Evolutionary conservation across 164 flowering plant genomes (phyloP).

Genomic region (Litsea cubeba): DNA sequence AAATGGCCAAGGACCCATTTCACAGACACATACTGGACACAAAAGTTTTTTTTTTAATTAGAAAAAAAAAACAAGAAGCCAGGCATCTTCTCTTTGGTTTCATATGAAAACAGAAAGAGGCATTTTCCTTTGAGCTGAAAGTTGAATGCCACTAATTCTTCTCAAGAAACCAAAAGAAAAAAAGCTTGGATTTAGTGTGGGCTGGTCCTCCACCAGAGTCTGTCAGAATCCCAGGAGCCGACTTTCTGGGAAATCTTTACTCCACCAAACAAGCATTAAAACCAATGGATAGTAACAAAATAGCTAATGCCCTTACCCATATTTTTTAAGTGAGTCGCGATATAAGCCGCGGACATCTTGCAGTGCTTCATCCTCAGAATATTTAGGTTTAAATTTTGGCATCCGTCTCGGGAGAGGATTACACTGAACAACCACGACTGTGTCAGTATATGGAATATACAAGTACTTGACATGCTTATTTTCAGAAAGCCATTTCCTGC

Average conservation of each 20-base stretch:
- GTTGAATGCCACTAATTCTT: not conserved
- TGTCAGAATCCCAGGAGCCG: not conserved
- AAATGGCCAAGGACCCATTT: too few species aligned
- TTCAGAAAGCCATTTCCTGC: conserved; percentile 81
- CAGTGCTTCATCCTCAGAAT: conserved; percentile 75
- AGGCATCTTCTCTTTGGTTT: not conserved
- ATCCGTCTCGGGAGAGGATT: conserved; percentile 87
- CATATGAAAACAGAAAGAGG: not conserved
- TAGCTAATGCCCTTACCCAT: conserved; percentile 41
- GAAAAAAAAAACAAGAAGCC: too few species aligned
- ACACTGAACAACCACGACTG: conserved; percentile 90
- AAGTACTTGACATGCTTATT: conserved; percentile 97
- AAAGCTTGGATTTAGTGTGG: not conserved
- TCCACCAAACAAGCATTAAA: not conserved
- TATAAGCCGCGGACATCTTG: conserved; percentile 83
- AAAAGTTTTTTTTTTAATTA: too few species aligned
- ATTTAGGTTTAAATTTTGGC: conserved; percentile 79
- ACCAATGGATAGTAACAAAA: not conserved
- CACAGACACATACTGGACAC: too few species aligned
- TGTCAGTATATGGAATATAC: conserved; percentile 88
- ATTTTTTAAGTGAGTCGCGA: conserved; percentile 50
- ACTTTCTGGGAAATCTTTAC: not conserved
- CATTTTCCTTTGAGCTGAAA: not conserved
- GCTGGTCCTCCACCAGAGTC: not conserved
- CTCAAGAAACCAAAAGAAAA: too few species aligned